Conservation (phyloP, 805 yeast species). For the Ogataea angusta region DNA sequence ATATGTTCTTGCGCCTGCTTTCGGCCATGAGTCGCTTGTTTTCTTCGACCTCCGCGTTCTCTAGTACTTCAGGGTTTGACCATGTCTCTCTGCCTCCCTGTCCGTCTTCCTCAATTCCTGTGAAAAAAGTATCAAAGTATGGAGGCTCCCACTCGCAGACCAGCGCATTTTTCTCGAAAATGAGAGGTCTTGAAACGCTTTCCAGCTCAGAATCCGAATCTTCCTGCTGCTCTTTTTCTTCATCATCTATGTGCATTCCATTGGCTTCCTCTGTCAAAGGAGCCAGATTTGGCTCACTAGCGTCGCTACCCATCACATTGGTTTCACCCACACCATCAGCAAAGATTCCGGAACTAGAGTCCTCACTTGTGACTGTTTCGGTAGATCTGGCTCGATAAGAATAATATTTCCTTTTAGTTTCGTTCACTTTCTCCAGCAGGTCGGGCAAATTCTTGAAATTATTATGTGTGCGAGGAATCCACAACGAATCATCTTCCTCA, state of each 20-base stretch:
- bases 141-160: conserved; percentile 67
- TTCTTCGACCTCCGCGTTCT: conserved; percentile 54
- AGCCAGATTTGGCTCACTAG: not conserved
- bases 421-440: conserved; percentile 32
- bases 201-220: conserved; percentile 13
- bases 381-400: not conserved
- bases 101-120: conserved; percentile 42
- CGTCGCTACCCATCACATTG: no score
- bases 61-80: conserved; percentile 46
- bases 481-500: conserved; percentile 33
- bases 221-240: not conserved
- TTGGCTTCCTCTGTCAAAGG: not conserved
- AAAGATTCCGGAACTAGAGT: no score
- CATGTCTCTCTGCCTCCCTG: conserved; percentile 53
- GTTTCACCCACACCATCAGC: no score
- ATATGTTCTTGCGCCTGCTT: conserved; percentile 39
- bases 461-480: conserved; percentile 42
- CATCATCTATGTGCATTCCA: conserved; percentile 2
- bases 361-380: not conserved
- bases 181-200: conserved; percentile 16
- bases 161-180: conserved; percentile 38
- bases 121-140: conserved; percentile 49
- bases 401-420: conserved; percentile 25
- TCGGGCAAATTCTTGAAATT: conserved; percentile 41
- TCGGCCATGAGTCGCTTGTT: conserved; percentile 34